Evolutionary conservation across 495 filamentous ascomycete genomes (phyloP).

Genomic region (Daldinia bambusicola): DNA sequence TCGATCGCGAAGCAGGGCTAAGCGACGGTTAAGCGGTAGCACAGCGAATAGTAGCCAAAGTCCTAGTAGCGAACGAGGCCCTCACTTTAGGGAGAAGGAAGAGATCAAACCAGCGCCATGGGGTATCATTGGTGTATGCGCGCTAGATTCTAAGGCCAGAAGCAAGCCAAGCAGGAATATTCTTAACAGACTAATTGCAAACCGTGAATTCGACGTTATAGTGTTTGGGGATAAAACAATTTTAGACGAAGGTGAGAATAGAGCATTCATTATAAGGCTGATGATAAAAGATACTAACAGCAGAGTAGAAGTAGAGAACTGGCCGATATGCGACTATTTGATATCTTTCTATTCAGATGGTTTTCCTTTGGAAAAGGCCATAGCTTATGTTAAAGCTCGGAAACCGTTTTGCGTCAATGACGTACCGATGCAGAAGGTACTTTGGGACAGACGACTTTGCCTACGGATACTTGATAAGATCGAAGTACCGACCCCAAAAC

Average conservation of each 20-base stretch:
- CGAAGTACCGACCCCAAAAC: conserved; percentile 84
- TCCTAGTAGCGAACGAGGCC: conserved; percentile 65
- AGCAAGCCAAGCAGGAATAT: conserved; percentile 97
- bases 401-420: conserved; percentile 99
- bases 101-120: conserved; percentile 61
- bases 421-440: conserved; percentile 94
- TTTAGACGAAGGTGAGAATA: conserved; percentile 78
- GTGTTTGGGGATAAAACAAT: conserved; percentile 99
- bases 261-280: conserved; percentile 2
- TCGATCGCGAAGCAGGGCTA: conserved; percentile 76
- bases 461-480: conserved; percentile 87
- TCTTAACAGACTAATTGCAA: conserved; percentile 86
- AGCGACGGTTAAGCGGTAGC: conserved; percentile 79
- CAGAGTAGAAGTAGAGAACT: conserved; percentile 70
- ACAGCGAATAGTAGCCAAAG: conserved; percentile 77
- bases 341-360: conserved; percentile 98
- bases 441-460: conserved; percentile 95
- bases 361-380: conserved; percentile 96
- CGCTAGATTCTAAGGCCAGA: conserved; percentile 92
- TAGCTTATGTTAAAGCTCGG: conserved; percentile 88
- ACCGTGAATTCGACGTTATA: conserved; percentile 92
- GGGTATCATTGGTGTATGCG: conserved; percentile 88
- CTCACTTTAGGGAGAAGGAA: conserved; percentile 58
- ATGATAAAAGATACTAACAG: conserved; percentile 32
- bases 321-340: conserved; percentile 86